These are phyloP conservation scores for Phallus indusiatus DNA, from an alignment of 768 basidiomycete species.

Conservation along the genomic window DNA sequence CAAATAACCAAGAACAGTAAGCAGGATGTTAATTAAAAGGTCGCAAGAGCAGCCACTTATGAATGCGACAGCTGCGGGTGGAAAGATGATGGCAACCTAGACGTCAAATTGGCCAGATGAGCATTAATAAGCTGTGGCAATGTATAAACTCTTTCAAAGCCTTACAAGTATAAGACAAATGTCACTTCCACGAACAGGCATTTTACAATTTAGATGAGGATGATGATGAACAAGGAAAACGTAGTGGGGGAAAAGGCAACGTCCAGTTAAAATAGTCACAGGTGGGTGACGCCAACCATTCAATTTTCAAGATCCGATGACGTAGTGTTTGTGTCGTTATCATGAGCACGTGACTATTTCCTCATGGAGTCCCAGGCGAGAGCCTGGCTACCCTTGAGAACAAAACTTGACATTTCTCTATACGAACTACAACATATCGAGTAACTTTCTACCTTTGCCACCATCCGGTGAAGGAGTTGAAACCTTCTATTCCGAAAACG, in stretches of 20 bases:
- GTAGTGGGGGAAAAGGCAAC: too few species aligned
- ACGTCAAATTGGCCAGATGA: not conserved
- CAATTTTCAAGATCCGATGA: too few species aligned
- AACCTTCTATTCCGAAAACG: not conserved
- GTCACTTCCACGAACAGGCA: slow-evolving; percentile 55
- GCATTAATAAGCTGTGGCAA: not conserved
- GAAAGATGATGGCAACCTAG: slow-evolving; percentile 72
- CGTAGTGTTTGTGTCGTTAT: too few species aligned
- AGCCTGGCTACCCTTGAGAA: too few species aligned
- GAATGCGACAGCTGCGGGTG: slow-evolving; percentile 70
- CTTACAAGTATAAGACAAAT: slow-evolving; percentile 69
- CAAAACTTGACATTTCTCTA: too few species aligned
- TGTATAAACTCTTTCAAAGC: not conserved
- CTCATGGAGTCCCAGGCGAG: too few species aligned
- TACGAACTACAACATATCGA: too few species aligned
- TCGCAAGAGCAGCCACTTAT: slow-evolving; percentile 80
- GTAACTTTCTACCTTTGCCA: too few species aligned
- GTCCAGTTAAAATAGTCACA: too few species aligned
- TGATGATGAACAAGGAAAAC: too few species aligned
- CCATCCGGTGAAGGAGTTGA: not conserved
- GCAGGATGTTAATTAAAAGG: slow-evolving; percentile 71
- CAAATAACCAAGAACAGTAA: slow-evolving; percentile 73
- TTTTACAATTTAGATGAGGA: not conserved
- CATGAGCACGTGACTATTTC: too few species aligned
- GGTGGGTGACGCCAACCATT: too few species aligned